These are phyloP conservation scores for Schwanniomyces etchellsii DNA, from an alignment of 1,139 yeast genomes.

Conservation along the genomic window DNA sequence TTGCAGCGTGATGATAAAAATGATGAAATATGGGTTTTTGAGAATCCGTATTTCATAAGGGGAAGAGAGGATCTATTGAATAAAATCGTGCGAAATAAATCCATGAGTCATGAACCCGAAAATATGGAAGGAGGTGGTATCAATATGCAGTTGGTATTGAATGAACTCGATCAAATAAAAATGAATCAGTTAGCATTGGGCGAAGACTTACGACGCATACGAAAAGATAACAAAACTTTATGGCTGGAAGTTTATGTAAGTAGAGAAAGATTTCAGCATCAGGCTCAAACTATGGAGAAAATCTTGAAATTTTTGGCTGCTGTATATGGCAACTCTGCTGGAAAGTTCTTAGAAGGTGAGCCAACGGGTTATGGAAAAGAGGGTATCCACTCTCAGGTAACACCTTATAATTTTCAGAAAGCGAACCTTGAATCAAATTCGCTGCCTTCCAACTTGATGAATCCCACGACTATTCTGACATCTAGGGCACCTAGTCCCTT, in stretches of 20 bases:
- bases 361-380: conserved; percentile 10
- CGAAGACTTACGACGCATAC: conserved; percentile 75
- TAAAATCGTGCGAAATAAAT: conserved; percentile 52
- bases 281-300: conserved; percentile 82
- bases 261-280: conserved; percentile 79
- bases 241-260: conserved; percentile 88
- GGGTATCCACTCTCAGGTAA: conserved; percentile 10
- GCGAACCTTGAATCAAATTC: conserved; percentile 4
- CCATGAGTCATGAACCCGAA: conserved; percentile 34
- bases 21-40: conserved; percentile 64
- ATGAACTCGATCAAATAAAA: conserved; percentile 73
- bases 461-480: conserved; percentile 3
- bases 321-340: conserved; percentile 62
- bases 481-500: conserved; percentile 16
- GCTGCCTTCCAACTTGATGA: conserved; percentile 7
- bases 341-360: conserved; percentile 41
- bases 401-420: conserved; percentile 13
- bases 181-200: conserved; percentile 74
- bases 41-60: conserved; percentile 70
- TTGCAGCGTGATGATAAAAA: conserved; percentile 50
- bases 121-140: conserved; percentile 32
- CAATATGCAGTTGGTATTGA: conserved; percentile 53
- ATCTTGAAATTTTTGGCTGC: conserved; percentile 84
- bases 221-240: conserved; percentile 80
- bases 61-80: conserved; percentile 71